A percentile compares a stretch with the other conserved stretches of the same genome.
These are phyloP conservation scores for Oryza glaberrima DNA, from an alignment of 176 grass and related monocot genomes.

Conservation along the genomic window DNA sequence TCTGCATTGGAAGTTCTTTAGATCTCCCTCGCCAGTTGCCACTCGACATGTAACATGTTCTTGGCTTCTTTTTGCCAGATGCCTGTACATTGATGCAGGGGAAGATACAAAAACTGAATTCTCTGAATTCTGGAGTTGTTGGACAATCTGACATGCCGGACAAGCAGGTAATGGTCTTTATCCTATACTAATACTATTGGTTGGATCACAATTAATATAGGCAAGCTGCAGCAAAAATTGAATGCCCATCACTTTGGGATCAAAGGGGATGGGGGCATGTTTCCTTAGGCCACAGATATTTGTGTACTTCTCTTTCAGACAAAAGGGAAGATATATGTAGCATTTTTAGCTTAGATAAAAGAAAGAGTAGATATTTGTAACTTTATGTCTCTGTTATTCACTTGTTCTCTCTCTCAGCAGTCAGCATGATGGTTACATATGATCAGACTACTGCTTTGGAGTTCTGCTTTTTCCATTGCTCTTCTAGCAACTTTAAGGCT, in stretches of 20 bases:
- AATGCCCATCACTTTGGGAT: background rate
- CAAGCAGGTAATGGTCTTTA: background rate
- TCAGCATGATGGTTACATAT: background rate
- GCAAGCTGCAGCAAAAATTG: background rate
- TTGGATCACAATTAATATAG: slow-evolving; percentile 6
- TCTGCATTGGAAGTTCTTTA: background rate
- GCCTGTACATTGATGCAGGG: background rate
- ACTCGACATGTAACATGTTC: too few species aligned
- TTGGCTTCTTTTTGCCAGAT: too few species aligned
- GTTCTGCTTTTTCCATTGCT: background rate
- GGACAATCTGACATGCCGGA: background rate
- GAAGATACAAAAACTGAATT: background rate
- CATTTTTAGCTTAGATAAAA: background rate
- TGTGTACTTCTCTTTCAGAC: background rate
- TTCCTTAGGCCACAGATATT: background rate
- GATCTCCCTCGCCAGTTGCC: too few species aligned
- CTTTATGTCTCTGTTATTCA: background rate
- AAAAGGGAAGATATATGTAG: background rate
- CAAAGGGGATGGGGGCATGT: background rate
- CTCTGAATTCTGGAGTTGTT: background rate
- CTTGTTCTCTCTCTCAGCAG: background rate
- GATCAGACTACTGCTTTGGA: background rate
- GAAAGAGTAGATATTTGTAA: background rate
- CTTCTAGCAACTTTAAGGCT: background rate
- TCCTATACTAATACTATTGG: background rate